phyloP scores from a whole-genome alignment of 2,329 filamentous ascomycete species.

The Penicillium sp. region DNA sequence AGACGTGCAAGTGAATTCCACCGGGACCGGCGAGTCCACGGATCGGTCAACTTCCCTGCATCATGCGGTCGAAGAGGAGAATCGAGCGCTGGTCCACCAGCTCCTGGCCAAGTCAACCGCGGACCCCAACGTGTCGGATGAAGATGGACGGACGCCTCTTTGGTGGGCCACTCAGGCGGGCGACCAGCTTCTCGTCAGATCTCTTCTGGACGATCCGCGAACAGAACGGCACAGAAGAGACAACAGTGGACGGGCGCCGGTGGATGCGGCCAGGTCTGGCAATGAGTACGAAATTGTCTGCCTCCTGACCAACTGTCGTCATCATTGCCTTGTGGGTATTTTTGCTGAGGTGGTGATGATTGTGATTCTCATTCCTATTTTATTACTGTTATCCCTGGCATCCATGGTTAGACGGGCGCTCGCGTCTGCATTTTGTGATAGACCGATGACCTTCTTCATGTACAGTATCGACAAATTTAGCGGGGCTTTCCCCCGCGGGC shows the following conservation, averaged over 20 bases:
- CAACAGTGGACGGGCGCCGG: not conserved
- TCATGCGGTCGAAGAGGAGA: not conserved
- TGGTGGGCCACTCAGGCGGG: not conserved
- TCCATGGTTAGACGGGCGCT: not conserved
- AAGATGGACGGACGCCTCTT: no score
- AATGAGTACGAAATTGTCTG: not conserved
- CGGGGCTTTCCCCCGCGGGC: not conserved
- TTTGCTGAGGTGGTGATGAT: not conserved
- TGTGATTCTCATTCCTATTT: no score
- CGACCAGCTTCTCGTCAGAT: not conserved
- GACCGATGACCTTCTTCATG: slow-evolving; percentile 1
- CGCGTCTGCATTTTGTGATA: not conserved
- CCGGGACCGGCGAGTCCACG: not conserved
- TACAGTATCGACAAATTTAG: not conserved
- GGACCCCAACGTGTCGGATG: not conserved
- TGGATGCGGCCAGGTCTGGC: not conserved
- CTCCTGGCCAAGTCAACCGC: not conserved
- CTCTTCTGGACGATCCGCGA: not conserved
- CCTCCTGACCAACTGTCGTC: not conserved
- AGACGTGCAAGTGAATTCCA: not conserved
- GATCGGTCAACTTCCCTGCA: not conserved
- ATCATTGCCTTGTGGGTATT: not conserved
- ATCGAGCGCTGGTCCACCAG: not conserved
- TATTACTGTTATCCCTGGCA: not conserved
- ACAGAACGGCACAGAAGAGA: not conserved